Evolutionary conservation across 805 yeast genomes (phyloP), one percentile per base, ranked within the genome.

Genomic region (Millerago galiae): DNA sequence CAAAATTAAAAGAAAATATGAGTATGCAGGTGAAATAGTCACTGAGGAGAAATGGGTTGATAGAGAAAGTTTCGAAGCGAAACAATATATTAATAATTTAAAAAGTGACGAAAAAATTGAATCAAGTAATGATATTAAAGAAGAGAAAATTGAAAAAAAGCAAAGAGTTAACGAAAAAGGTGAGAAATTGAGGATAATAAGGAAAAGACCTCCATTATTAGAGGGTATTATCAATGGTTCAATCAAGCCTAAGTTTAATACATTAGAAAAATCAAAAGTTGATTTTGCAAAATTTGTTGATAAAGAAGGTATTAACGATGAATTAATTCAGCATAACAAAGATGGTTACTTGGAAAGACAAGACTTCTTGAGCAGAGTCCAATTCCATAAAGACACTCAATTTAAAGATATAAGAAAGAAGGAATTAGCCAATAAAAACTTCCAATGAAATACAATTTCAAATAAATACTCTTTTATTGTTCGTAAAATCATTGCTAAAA

Each of bases 261-360:
- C 99, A 0, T 67, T 93, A 49, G 98, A 93, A 59, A 93, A 93
- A 63, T 85, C 95, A 1, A 71, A 95, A 48, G 70, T 93, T 39
- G 99, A 93, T 63, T 93, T 98, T 95, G 95, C 95, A 1, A 78
- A 85, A 37, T 89, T 85, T 64, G 96, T 93, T 26, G 97, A 91
- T 63, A 74, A 83, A 50, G 80, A 81, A 49, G 89, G 89, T 43
- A 81, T 93, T 37, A 72, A 76, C 40, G 96, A 87, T 50, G 99
- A 93, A 48, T 74, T 93, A 56, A 74, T 72, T 37, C 72, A 76
- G 43, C 83, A 82, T 57, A 90, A 89, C 59, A 90, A 85, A 67
- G 93, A 81, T 40, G 99, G 99, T 8, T 93, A 81, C 63, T 66
- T 93, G 55, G 95, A 87, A 48, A 88, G 79, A 58, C 97, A 91